Base-by-base conservation (phyloP, 176 grass and related monocot species). In the Triticum turgidum region DNA sequence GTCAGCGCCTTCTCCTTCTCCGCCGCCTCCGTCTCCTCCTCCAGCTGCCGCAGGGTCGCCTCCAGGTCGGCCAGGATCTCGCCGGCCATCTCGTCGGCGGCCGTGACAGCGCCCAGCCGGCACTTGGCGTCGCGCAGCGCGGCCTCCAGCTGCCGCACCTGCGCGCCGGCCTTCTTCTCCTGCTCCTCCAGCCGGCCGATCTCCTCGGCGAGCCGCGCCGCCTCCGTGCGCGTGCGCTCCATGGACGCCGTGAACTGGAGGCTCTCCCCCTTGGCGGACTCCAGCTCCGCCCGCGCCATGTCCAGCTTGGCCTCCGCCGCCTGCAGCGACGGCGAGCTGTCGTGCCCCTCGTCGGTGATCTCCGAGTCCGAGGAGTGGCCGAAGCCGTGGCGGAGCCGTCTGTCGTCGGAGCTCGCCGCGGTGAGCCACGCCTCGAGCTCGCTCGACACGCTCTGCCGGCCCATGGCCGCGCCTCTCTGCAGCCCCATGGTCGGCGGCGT, bases 161-260 rank as follows among this genome's bases (percentile, higher is more conserved):
- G 81, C 21, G 86, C 89, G 27, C 78, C n/a, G 9, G 90, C 88
- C 86, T 83, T 90, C 87, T 83, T 83, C 87, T 91, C 97, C 85
- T 89, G 83, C 85, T 80, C 88, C 35, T 44, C 67, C 10, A 92
- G 79, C 33, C 73, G 68, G 7, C 1, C 30, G 44, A 80, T 82
- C 58, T 96, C 88, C 56, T 89, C 86, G 45, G 84, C 15, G 9
- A 92, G 69, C n/a, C 82, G 89, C 32, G 82, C 76, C 54, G 81
- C 77, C 84, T 98, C 96, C 25, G 32, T 18, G 39, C 92, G 90
- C 51, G 88, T 69, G 33, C 62, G 76, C 51, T 94, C 88, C 79
- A 91, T 81, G 63, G 89, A 89, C 69, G 14, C 30, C 76, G 83
- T 88, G n/a, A 95, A 80, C 49, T 86, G 90, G 45, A 73, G 75